Evolutionary conservation across 305 asterid genomes (phyloP).

Genomic region (Fraxinus albicans): DNA sequence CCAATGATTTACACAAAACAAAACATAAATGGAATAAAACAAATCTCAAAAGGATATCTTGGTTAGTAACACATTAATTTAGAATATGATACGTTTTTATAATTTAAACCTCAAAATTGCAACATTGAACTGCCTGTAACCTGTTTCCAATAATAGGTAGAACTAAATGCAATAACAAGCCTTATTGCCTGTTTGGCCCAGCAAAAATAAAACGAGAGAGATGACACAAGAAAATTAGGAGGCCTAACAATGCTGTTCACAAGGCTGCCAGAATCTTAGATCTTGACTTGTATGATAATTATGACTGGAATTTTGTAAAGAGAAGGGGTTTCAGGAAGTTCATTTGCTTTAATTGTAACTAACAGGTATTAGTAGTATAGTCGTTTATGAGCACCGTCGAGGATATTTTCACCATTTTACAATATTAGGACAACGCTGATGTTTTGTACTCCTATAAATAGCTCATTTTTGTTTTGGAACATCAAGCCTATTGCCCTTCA

Average conservation of each 20-base stretch:
- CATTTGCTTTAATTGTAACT: not conserved
- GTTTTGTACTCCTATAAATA: not conserved
- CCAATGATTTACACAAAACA: not conserved
- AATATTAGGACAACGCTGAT: not conserved
- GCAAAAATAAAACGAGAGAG: constrained; percentile 5
- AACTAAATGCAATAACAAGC: not conserved
- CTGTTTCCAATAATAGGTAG: not conserved
- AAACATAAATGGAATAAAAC: not conserved
- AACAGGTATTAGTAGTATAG: not conserved
- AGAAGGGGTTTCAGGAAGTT: not conserved
- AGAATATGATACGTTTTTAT: not conserved
- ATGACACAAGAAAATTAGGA: not conserved
- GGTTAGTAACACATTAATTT: not conserved
- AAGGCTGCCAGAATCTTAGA: not conserved
- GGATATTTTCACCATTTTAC: not conserved
- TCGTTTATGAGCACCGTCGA: not conserved
- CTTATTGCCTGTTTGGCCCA: not conserved
- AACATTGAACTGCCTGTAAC: not conserved
- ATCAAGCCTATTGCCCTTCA: not conserved
- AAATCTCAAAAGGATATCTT: not conserved
- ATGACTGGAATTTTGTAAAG: not conserved
- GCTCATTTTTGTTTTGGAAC: not conserved
- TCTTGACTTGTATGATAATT: not conserved
- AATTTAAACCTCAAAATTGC: not conserved
- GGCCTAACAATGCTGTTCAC: not conserved